Evolutionary conservation across 495 filamentous ascomycete species (phyloP).

Genomic region (Penicillium angulare): DNA sequence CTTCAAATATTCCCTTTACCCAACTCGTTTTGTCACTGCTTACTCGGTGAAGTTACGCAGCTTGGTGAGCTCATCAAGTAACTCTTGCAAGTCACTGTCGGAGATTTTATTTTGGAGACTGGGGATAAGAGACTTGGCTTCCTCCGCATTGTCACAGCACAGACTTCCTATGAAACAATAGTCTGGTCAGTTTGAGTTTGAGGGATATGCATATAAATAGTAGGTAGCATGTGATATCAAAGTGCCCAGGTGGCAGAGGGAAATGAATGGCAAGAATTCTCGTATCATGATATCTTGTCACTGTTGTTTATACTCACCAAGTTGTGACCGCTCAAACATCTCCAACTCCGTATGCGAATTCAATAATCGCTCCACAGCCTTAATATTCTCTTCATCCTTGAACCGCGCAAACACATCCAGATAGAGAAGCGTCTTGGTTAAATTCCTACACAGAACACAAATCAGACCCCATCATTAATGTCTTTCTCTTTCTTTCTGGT

Average conservation of each 20-base stretch:
- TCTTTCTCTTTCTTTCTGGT: neutral
- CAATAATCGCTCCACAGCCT: constrained; percentile 82
- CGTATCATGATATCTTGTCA: no score
- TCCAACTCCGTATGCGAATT: constrained; percentile 74
- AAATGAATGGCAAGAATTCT: no score
- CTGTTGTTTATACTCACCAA: constrained; percentile 74
- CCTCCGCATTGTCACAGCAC: constrained; percentile 87
- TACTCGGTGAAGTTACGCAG: constrained; percentile 58
- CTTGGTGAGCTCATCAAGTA: constrained; percentile 88
- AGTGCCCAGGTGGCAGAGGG: neutral
- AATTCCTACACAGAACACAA: constrained; percentile 44
- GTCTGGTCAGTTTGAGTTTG: neutral
- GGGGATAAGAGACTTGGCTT: constrained; percentile 94
- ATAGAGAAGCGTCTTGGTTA: constrained; percentile 86
- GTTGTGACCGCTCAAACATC: constrained; percentile 88
- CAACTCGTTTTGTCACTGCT: neutral
- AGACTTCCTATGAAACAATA: constrained; percentile 62
- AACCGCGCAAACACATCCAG: constrained; percentile 91
- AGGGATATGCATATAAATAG: no score
- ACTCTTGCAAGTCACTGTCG: constrained; percentile 80
- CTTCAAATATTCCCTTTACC: neutral
- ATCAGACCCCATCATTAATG: neutral
- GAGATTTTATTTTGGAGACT: constrained; percentile 83
- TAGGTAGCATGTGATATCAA: no score
- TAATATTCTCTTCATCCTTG: constrained; percentile 89